These are phyloP conservation scores for Boletus rufocinnamomeus DNA, from an alignment of 768 basidiomycete species.

Conservation along the genomic window DNA sequence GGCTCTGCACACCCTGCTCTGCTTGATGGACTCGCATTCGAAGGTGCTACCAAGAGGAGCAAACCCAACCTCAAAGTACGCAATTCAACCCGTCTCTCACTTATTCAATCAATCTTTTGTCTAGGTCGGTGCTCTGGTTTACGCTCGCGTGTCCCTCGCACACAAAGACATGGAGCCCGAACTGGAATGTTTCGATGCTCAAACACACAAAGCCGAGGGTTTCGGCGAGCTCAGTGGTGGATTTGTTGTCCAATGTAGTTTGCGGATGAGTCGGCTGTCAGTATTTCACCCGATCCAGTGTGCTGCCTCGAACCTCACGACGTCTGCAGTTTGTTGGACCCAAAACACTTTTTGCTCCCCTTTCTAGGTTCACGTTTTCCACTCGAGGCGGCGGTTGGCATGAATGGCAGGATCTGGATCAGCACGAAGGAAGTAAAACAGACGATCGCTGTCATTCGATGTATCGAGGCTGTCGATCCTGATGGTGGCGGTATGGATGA, in stretches of 20 bases:
- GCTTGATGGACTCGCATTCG: slow-evolving; percentile 90
- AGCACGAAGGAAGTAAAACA: slow-evolving; percentile 71
- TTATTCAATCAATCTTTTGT: slow-evolving; percentile 9
- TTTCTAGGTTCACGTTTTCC: slow-evolving; percentile 80
- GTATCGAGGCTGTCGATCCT: slow-evolving; percentile 81
- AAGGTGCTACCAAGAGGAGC: slow-evolving; percentile 93
- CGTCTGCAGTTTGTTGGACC: slow-evolving; percentile 66
- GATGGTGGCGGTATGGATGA: slow-evolving; percentile 68
- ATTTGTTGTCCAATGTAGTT: slow-evolving; percentile 76
- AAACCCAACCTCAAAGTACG: slow-evolving; percentile 89
- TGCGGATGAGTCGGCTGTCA: slow-evolving; percentile 87
- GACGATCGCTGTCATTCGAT: slow-evolving; percentile 73
- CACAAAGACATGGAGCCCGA: slow-evolving; percentile 99
- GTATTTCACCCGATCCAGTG: slow-evolving; percentile 18
- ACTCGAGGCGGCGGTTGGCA: slow-evolving; percentile 84
- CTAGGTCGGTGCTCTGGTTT: slow-evolving; percentile 88
- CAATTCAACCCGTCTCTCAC: slow-evolving; percentile 2
- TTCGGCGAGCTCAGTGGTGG: slow-evolving; percentile 94
- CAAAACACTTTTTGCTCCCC: slow-evolving; percentile 80
- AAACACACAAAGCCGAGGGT: slow-evolving; percentile 88
- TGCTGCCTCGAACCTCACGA: slow-evolving; percentile 5
- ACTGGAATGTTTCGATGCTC: slow-evolving; percentile 93
- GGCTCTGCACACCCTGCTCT: slow-evolving; percentile 84
- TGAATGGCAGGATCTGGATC: slow-evolving; percentile 93
- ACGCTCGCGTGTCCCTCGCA: slow-evolving; percentile 89